Base-by-base conservation (phyloP, 768 basidiomycete genomes). In the Russula sp. region DNA sequence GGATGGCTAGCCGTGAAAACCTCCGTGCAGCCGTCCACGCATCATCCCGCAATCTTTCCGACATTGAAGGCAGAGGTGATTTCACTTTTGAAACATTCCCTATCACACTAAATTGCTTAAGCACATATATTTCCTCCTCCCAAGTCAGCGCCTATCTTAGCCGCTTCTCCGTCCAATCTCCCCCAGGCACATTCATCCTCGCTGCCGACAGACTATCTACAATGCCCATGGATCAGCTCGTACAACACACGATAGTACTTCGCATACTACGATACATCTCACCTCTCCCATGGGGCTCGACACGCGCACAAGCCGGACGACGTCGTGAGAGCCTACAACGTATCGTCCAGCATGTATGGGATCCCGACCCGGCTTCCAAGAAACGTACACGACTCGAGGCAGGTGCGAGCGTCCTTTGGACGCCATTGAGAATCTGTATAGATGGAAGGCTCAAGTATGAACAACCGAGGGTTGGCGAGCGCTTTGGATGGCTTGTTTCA, bases 211-310 rank as follows among this genome's bases (percentile, higher is more conserved):
- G 42, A 22, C 69, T 64, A 5, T 56, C 71, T 7, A 42, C 54
- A 0, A 49, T n/a, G 5, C 60, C 69, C 10, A 61, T 63, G 24
- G 69, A 71, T n/a, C 62, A 59, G 1, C 61, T 70, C 0, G 60
- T 72, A 3, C 73, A 68, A 13, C 24, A 57, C 5, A 68, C 72
- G 5, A 65, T 77, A n/a, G 68, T 79, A 22, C 71, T 75, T 9
- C 75, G 77, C 22, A 73, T 87, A 32, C 75, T 91, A 57, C 89
- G 90, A 16, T 88, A 85, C 69, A 76, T 85, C 48, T 92, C 91
- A 0, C 86, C 84, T 51, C 77, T 82, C 44, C 87, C 89, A 2
- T 94, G 92, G 92, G 92, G 92, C 5, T 84, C 84, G 53, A 70
- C 80, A 20, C 80, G 77, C 9, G 83, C 90, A 2, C 85, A 90